phyloP scores from a whole-genome alignment of 192 early-diverging fungal species.

The Phlyctochytrium planicorne region DNA sequence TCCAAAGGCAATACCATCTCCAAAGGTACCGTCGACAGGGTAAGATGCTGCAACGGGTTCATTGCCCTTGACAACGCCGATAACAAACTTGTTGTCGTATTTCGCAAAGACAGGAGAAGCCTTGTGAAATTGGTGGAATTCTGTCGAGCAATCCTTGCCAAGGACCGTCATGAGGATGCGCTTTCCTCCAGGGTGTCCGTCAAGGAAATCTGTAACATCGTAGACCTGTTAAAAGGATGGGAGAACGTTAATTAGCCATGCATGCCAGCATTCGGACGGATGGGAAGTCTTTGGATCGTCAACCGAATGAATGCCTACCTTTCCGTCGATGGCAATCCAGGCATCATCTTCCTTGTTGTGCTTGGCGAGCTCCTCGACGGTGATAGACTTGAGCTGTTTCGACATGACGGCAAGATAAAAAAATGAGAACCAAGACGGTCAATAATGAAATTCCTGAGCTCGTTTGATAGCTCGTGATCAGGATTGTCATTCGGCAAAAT shows the following conservation, averaged over 20 bases:
- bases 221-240: conserved; percentile 62
- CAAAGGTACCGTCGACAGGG: conserved; percentile 29
- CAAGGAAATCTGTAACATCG: conserved; percentile 68
- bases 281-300: conserved; percentile 37
- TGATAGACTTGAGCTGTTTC: not conserved
- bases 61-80: not conserved
- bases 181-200: conserved; percentile 77
- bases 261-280: not conserved
- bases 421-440: too few species aligned
- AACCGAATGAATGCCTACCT: conserved; percentile 42
- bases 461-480: too few species aligned
- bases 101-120: conserved; percentile 6
- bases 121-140: conserved; percentile 60
- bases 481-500: too few species aligned
- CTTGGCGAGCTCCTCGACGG: conserved; percentile 11
- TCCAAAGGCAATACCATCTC: conserved; percentile 64
- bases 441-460: too few species aligned
- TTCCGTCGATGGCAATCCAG: conserved; percentile 49
- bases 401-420: too few species aligned
- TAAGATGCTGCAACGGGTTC: not conserved
- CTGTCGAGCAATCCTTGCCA: conserved; percentile 71
- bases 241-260: not conserved
- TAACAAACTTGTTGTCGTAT: not conserved
- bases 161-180: conserved; percentile 70
- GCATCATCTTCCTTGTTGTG: conserved; percentile 47